Base-by-base conservation (phyloP, 2,329 filamentous ascomycete genomes). In the Nannizziopsis arthrosporioides region DNA sequence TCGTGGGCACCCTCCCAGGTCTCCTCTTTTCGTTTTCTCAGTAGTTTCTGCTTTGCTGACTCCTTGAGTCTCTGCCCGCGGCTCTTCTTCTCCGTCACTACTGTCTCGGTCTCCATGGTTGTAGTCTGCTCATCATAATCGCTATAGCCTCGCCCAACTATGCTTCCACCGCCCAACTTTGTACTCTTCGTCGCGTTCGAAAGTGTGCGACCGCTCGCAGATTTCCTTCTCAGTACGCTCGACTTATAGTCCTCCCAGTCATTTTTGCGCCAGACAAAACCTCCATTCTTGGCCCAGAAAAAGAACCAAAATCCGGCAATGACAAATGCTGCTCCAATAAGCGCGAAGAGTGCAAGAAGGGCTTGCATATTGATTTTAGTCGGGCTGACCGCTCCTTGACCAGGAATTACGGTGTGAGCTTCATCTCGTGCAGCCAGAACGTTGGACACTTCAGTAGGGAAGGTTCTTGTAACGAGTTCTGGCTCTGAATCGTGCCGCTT, bases 181-280 rank as follows among this genome's bases (percentile, higher is more conserved):
- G 89, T 95, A 58, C 80, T 82, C 58, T 80, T 79, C 1, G 88
- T 94, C 0, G 85, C 89, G 47, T 86, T 85, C 48, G 80, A 84
- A 3, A 95, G 73, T 1, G 90, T 81, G 39, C 84, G 89, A 36
- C 90, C 90, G 67, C 95, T 89, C 4, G 89, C 87, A 0, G 88
- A 89, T 60, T 84, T 88, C 46, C 89, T 84, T 37, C 92, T 78
- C 40, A 98, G 69, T 1, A 98, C 92, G 0, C 90, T 95, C 1
- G 84, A 83, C 65, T 96, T 96, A 78, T 98, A 98, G 61, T 98
- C 92, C 5, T 96, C 90, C 90, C 92, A 98, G 67, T 98, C 92
- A 32, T 79, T 74, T 54, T 93, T 72, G 41, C 77, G 76, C 74
- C 88, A 96, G 54, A 84, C 72, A 71, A 96, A 95, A 11, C 92